Evolutionary conservation across 148 eudicot genomes (phyloP), one percentile per base, ranked within the genome.

Genomic region (Beta vulgaris): DNA sequence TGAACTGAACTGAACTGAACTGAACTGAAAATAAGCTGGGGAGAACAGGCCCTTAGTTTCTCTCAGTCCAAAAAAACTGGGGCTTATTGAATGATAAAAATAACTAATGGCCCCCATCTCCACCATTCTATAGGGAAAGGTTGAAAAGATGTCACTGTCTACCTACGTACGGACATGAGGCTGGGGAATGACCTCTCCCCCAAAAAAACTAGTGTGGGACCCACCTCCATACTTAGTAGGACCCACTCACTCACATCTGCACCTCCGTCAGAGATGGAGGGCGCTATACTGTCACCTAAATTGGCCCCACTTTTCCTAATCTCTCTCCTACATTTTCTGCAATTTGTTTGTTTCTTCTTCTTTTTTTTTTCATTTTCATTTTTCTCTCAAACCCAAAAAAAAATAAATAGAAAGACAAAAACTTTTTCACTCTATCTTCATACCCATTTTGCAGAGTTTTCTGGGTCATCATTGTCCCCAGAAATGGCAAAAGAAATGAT

Each of bases 261-360:
- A 28, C 43, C 31, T 75, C 31, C 75, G 82, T 75, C 82, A 80
- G 82, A 74, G 62, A 68, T 79, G 70, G 82, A 69, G 74, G 78
- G 78, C 82, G 82, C 78, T 74, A 10, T 74, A 10, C 66, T 78
- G 61, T 79, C 73, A 54, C 35, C 23, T 23, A 14, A 11, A 16
- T n/a, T 61, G 73, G 11, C 55, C 70, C 48, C 60, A n/a, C 31
- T 15, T n/a, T 0, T 42, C 40, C 14, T 5, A 26, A 1, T 15
- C 49, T 2, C 10, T 44, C 9, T 5, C 26, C 62, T n/a, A 32
- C 74, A 16, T 10, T 60, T 10, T 72, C 29, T 55, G 32, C 64
- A 2, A 26, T 54, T 58, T 51, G 51, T 43, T 68, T 28, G 19
- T 18, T 73, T 73, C 48, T 28, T 26, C 19, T 16, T 23, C 15